A percentile compares a stretch with the other conserved stretches of the same genome.
These are phyloP conservation scores for Cenchrus americanus DNA, from an alignment of 176 grass and related monocot genomes.

Conservation along the genomic window DNA sequence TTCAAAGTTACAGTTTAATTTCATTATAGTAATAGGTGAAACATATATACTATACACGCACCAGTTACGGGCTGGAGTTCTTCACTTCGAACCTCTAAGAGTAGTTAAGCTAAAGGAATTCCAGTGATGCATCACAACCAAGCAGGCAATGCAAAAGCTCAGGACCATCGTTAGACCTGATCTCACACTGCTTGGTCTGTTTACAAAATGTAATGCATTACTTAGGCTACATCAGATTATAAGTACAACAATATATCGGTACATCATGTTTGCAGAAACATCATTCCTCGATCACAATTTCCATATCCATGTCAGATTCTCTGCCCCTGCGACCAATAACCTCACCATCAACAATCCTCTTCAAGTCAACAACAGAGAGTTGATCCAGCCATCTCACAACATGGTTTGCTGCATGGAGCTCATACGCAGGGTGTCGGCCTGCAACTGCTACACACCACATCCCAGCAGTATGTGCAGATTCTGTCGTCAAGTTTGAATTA, in stretches of 20 bases:
- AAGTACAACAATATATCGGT: slow-evolving; percentile 16
- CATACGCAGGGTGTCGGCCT: slow-evolving; percentile 57
- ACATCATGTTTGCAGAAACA: slow-evolving; percentile 7
- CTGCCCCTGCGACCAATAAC: slow-evolving; percentile 50
- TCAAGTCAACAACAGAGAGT: slow-evolving; percentile 68
- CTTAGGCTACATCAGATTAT: slow-evolving; percentile 25
- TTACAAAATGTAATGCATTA: slow-evolving; percentile 46
- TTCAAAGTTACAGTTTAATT: neutral
- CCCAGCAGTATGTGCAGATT: slow-evolving; percentile 62
- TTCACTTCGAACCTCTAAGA: slow-evolving; percentile 40
- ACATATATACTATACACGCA: slow-evolving; percentile 27
- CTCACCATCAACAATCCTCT: slow-evolving; percentile 50
- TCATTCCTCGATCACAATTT: slow-evolving; percentile 69
- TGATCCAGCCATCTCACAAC: slow-evolving; percentile 87
- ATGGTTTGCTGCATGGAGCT: slow-evolving; percentile 70
- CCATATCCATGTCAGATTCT: slow-evolving; percentile 72
- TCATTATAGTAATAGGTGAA: neutral
- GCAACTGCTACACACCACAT: slow-evolving; percentile 85
- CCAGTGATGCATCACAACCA: slow-evolving; percentile 45
- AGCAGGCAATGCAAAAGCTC: slow-evolving; percentile 26
- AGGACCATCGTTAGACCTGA: slow-evolving; percentile 16
- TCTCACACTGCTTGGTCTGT: slow-evolving; percentile 24
- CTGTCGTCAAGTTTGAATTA: slow-evolving; percentile 57
- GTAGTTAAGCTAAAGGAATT: slow-evolving; percentile 30
- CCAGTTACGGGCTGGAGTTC: slow-evolving; percentile 23